Evolutionary conservation across 225 moss, liverwort and hornwort genomes (phyloP), one percentile per base, ranked within the genome.

Genomic region (Sphagnum tenellum): DNA sequence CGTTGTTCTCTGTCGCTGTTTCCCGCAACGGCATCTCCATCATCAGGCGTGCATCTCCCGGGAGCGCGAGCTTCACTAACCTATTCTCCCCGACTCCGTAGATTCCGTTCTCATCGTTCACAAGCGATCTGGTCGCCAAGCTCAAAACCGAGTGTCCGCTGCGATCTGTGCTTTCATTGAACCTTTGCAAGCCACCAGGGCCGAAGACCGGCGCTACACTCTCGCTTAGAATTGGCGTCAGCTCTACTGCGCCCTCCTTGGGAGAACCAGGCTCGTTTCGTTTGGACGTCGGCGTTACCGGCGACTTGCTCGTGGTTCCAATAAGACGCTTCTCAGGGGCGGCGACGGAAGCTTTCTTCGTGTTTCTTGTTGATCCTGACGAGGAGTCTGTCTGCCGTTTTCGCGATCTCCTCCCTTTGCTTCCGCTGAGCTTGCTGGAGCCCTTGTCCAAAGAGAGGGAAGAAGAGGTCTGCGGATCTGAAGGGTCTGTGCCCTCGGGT

Each of bases 391-490:
- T n/a, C 0, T 55, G 59, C 8, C 82, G 64, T 70, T 86, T 88
- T 10, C 77, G 83, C 8, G 71, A 72, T 52, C 89, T 74, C 73
- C 88, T 91, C 7, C 78, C 86, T 62, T 84, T 66, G 49, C 86
- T 72, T 12, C 80, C 75, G 1, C 82, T 71, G 29, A 79, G 77
- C 48, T 71, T 75, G 4, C 75, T 72, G 7, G 65, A 47, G 49
- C 70, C 67, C 65, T 88, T 88, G 45, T 92, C 95, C 57, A 81
- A 79, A 9, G 95, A 92, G 29, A 89, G 74, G 3, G 91, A 86
- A 2, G 89, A 86, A 5, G 92, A 78, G 10, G 92, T 86, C 13
- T 83, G 91, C 7, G 90, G 89, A 70, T 95, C 91, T 13, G 84
- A 75, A 12, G 84, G 76, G 66, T 84, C 86, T 67, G 82, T 79